Evolutionary conservation across 345 rosid genomes (phyloP).

Genomic region (Arabidopsis thaliana): TAIR10.1 NC_003076.8:26092501-26093000

Average conservation of each 20-base stretch:
- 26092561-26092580: constrained; percentile 1
- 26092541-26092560: neutral
- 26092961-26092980: constrained; percentile 84
- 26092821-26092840: constrained; percentile 81
- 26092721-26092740: constrained; percentile 92
- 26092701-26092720: constrained; percentile 73
- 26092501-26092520: constrained; percentile 53
- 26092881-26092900: neutral
- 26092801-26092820: constrained; percentile 72
- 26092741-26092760: constrained; percentile 95
- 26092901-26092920: neutral
- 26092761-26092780: constrained; percentile 78
- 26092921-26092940: neutral
- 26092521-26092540: neutral
- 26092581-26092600: neutral
- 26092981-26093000: constrained; percentile 99
- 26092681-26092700: constrained; percentile 69
- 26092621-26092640: constrained; percentile 11
- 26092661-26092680: constrained; percentile 86
- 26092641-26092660: constrained; percentile 56
- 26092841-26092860: constrained; percentile 16
- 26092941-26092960: constrained; percentile 31
- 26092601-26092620: neutral
- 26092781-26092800: constrained; percentile 90
- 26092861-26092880: neutral